Percentiles rank a stretch among this genome's conserved stretches.
These are phyloP conservation scores for Podila epigama DNA, from an alignment of 192 early-diverging fungal genomes.

Conservation along the genomic window DNA sequence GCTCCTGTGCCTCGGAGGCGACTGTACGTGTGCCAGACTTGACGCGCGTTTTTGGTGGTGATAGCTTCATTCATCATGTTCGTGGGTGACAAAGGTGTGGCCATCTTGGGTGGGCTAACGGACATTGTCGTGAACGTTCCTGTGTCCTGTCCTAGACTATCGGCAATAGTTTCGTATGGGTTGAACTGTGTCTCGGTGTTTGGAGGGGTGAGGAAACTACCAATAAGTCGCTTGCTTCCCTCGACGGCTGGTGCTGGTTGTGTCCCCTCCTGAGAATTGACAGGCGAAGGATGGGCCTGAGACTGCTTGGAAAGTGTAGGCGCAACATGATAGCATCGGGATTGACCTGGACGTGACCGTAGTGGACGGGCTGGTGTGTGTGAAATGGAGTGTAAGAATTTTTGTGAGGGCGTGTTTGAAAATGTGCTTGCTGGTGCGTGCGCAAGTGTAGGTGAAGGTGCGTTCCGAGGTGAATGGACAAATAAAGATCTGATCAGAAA, in stretches of 20 bases:
- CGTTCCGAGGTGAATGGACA: not conserved
- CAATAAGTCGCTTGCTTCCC: slow-evolving; percentile 8
- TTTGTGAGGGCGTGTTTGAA: too few relatives aligned
- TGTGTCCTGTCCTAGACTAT: slow-evolving; percentile 17
- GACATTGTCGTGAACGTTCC: not conserved
- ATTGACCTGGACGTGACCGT: too few relatives aligned
- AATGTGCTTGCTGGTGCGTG: too few relatives aligned
- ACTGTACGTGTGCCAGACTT: slow-evolving; percentile 34
- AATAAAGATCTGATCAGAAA: slow-evolving; percentile 23
- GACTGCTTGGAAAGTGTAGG: too few relatives aligned
- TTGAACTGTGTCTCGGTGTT: slow-evolving; percentile 19
- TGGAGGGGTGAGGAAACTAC: slow-evolving; percentile 30
- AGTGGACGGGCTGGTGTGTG: too few relatives aligned
- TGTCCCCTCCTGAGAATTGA: too few relatives aligned
- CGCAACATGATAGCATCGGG: too few relatives aligned
- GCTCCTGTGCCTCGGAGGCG: not conserved
- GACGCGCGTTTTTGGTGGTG: slow-evolving; percentile 12
- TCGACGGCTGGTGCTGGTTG: too few relatives aligned
- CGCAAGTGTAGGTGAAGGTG: too few relatives aligned
- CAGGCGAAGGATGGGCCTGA: too few relatives aligned
- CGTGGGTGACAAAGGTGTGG: not conserved
- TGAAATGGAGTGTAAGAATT: too few relatives aligned
- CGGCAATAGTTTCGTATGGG: slow-evolving; percentile 43
- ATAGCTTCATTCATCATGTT: slow-evolving; percentile 25
- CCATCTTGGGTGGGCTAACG: not conserved